A percentile compares a stretch with the other conserved stretches of the same genome.
Conservation (phyloP, 2,329 filamentous ascomycete genomes). For the Penicillium corylophilum region DNA sequence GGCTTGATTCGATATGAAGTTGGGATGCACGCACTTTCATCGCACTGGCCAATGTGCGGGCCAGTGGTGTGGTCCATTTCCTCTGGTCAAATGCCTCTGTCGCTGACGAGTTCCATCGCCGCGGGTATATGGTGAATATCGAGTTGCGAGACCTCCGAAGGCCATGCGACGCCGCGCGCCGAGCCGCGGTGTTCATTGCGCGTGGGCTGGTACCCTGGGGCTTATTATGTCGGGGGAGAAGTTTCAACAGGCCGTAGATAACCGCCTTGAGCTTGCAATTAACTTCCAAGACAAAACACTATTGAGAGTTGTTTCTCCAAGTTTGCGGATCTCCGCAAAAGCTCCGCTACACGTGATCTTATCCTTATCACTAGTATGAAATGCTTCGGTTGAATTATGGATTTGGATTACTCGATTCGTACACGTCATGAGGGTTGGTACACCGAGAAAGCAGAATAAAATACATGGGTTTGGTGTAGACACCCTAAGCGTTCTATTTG, state of each 20-base stretch:
- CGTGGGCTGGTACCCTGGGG: background rate
- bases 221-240: background rate
- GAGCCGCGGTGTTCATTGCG: constrained; percentile 31
- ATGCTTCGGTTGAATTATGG: too few relatives aligned
- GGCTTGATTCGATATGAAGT: background rate
- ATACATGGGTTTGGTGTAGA: background rate
- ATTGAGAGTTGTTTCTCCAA: constrained; percentile 12
- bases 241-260: background rate
- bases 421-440: constrained; percentile 21
- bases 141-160: constrained; percentile 21
- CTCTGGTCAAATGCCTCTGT: constrained; percentile 41
- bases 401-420: constrained; percentile 12
- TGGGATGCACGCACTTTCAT: constrained; percentile 63
- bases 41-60: constrained; percentile 80
- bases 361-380: constrained; percentile 12
- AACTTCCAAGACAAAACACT: background rate
- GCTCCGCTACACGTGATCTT: constrained; percentile 27
- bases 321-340: constrained; percentile 25
- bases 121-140: constrained; percentile 13
- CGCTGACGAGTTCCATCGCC: constrained; percentile 32
- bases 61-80: constrained; percentile 89
- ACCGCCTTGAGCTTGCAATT: background rate
- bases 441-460: background rate
- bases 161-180: constrained; percentile 29
- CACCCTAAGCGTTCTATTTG: background rate